Evolutionary conservation across 805 yeast species (phyloP).

Genomic region (Pichia nakasei): DNA sequence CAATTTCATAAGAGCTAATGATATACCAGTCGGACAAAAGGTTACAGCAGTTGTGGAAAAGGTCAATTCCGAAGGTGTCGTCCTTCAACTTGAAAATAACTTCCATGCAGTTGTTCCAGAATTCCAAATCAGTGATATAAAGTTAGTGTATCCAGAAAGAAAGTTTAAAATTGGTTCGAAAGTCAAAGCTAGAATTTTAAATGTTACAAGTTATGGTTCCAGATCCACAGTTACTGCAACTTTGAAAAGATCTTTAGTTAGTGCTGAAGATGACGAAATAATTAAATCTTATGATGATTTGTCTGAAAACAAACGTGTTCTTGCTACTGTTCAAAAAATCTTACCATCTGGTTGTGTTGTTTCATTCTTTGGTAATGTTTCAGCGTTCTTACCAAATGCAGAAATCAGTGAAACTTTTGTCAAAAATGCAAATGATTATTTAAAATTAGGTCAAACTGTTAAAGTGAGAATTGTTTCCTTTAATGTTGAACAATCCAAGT

Average conservation of each 20-base stretch:
- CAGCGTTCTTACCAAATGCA: slow-evolving; percentile 74
- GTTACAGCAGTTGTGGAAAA: slow-evolving; percentile 48
- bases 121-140: slow-evolving; percentile 74
- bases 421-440: slow-evolving; percentile 63
- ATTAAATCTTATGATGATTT: slow-evolving; percentile 33
- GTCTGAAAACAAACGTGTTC: slow-evolving; percentile 40
- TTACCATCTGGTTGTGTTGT: slow-evolving; percentile 74
- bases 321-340: slow-evolving; percentile 68
- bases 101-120: slow-evolving; percentile 71
- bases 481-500: slow-evolving; percentile 42
- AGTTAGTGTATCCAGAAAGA: slow-evolving; percentile 82
- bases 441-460: slow-evolving; percentile 79
- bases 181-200: slow-evolving; percentile 66
- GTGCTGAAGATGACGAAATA: slow-evolving; percentile 48
- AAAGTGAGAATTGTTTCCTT: slow-evolving; percentile 55
- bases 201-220: slow-evolving; percentile 32
- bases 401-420: slow-evolving; percentile 90
- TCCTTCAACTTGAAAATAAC: slow-evolving; percentile 53
- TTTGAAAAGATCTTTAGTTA: slow-evolving; percentile 75
- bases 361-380: slow-evolving; percentile 69
- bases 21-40: slow-evolving; percentile 68
- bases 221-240: slow-evolving; percentile 52
- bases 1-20: slow-evolving; percentile 57
- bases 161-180: slow-evolving; percentile 80
- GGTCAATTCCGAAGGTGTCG: slow-evolving; percentile 58